phyloP scores from a whole-genome alignment of 2,329 filamentous ascomycete genomes.

The Aureobasidium uvarum region DNA sequence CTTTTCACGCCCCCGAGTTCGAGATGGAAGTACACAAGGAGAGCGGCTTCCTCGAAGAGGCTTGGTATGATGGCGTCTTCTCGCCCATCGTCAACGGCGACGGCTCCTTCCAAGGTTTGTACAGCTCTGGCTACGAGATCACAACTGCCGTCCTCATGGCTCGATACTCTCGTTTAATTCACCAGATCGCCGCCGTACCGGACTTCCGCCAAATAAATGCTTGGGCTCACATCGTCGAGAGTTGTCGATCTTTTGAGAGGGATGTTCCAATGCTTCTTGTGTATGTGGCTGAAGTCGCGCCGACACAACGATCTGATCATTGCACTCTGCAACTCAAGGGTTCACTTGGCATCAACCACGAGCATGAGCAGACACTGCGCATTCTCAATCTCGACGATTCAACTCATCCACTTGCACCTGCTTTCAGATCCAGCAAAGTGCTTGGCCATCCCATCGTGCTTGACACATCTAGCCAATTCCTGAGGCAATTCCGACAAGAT shows the following conservation, averaged over 20 bases:
- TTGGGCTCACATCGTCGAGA: slow-evolving; percentile 1
- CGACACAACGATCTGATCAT: neutral
- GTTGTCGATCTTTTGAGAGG: slow-evolving; percentile 5
- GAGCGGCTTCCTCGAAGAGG: slow-evolving; percentile 18
- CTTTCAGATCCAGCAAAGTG: slow-evolving; percentile 9
- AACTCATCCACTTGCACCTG: neutral
- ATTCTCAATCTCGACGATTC: neutral
- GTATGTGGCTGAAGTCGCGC: neutral
- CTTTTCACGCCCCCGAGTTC: slow-evolving; percentile 5
- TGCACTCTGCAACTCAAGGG: neutral
- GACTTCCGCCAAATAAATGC: neutral
- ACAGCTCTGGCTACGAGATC: slow-evolving; percentile 17
- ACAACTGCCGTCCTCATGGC: neutral
- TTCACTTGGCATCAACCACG: neutral
- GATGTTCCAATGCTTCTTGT: slow-evolving; percentile 13
- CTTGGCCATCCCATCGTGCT: slow-evolving; percentile 2
- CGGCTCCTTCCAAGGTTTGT: neutral
- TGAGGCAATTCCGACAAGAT: neutral
- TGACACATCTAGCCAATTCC: neutral
- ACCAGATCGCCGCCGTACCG: neutral
- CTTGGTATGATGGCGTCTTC: slow-evolving; percentile 22
- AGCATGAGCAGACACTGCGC: neutral
- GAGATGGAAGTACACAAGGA: slow-evolving; percentile 23
- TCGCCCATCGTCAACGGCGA: slow-evolving; percentile 1
- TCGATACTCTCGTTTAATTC: neutral